A percentile compares a stretch with the other conserved stretches of the same genome.
Evolutionary conservation across 1,284 basidiomycete species (phyloP).

Genomic region (Cystobasidium slooffiae): DNA sequence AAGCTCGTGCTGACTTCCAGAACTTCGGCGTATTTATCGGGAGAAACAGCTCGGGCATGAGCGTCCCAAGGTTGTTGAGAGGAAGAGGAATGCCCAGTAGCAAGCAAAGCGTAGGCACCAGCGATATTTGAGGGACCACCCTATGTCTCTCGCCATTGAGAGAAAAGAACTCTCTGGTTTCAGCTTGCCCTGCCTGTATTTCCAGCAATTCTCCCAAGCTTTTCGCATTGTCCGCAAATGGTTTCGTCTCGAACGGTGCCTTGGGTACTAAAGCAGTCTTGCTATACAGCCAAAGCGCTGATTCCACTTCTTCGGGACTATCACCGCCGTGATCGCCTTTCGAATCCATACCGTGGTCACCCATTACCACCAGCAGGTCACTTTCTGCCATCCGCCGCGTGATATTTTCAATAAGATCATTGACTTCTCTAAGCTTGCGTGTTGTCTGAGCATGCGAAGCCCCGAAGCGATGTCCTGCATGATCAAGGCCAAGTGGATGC

Average conservation of each 20-base stretch:
- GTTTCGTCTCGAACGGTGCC: not conserved
- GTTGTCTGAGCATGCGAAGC: slow-evolving; percentile 86
- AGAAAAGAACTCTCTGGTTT: slow-evolving; percentile 17
- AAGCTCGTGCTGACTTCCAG: not conserved
- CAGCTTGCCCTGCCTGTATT: not conserved
- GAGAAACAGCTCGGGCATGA: slow-evolving; percentile 88
- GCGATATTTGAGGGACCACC: slow-evolving; percentile 87
- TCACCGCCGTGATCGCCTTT: slow-evolving; percentile 97
- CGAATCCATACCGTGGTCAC: slow-evolving; percentile 97
- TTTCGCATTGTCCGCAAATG: not conserved
- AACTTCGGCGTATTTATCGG: slow-evolving; percentile 23
- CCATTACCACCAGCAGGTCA: slow-evolving; percentile 86
- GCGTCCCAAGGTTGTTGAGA: slow-evolving; percentile 88
- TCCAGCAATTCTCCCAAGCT: not conserved
- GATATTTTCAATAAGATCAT: slow-evolving; percentile 73
- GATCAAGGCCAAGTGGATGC: slow-evolving; percentile 96
- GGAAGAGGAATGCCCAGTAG: slow-evolving; percentile 91
- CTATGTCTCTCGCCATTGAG: slow-evolving; percentile 57
- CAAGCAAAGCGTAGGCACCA: slow-evolving; percentile 87
- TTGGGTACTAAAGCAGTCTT: slow-evolving; percentile 50
- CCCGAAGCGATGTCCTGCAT: slow-evolving; percentile 92
- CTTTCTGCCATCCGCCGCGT: slow-evolving; percentile 72
- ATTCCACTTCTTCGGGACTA: slow-evolving; percentile 78
- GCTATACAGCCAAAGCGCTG: slow-evolving; percentile 92
- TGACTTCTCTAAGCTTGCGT: slow-evolving; percentile 83